Base-by-base conservation (phyloP, 441 rosid genomes). In the Viola pubescens region DNA sequence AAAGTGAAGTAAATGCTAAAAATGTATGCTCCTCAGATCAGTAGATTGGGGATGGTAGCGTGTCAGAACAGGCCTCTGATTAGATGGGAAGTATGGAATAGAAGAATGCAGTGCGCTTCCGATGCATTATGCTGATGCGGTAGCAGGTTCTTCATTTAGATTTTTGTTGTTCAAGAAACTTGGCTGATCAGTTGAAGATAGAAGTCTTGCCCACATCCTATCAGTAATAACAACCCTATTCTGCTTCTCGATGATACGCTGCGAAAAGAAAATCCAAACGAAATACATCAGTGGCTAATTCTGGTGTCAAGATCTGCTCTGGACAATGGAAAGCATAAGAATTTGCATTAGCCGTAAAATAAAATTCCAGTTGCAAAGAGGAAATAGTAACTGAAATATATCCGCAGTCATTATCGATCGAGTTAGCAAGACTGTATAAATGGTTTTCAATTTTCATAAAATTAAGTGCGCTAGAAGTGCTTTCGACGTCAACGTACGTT, bases 121-220 rank as follows among this genome's bases (percentile, higher is more conserved):
- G 52, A 19, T 47, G 5, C 62, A 61, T 12, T 62, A 48, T 54
- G 51, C 53, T 62, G 57, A 58, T 40, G 54, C 60, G 9, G 70
- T 26, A 9, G 64, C 37, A 16, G 66, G 59, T 34, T 72, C 57
- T 54, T 58, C 37, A 63, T 52, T 47, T 3, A n/a, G 6, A 56
- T 39, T 52, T 16, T 65, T 74, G 49, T 13, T 59, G 8, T 62
- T 67, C 73, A 86, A 52, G 78, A 88, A 86, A 67, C 94, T 81
- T 7, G 92, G 96, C 77, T 88, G 96, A 74, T 86, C 82, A 3
- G 96, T 88, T n/a, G 96, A 88, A 48, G 91, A 83, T 8, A 88
- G 65, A 68, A 88, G 80, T 47, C 94, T 73, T 1, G 91, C 94
- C 96, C 96, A 88, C 94, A 88, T 88, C 77, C 96, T 78, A 74